Base-by-base conservation (phyloP, 2,329 filamentous ascomycete genomes). In the Penicillium sp. region DNA sequence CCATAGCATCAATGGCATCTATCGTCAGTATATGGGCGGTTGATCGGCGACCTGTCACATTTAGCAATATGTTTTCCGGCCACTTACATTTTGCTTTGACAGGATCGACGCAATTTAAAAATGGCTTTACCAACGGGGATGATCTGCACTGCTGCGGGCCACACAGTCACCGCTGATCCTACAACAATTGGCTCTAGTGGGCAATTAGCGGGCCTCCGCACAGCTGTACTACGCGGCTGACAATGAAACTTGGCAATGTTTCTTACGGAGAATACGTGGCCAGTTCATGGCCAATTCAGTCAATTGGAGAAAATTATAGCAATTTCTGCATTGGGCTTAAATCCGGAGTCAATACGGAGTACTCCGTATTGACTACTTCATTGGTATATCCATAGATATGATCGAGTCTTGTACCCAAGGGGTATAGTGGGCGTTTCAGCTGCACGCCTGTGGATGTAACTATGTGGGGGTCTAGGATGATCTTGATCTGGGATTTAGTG, bases 1-100 rank as follows among this genome's bases (percentile, higher is more conserved):
- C 49, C 73, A 76, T 49, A 77, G 76, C 51, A 69, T 76, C 57
- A 78, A 73, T 54, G 72, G 62, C 2, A 73, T 76, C 33, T 74
- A 75, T 14, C 9, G n/a, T 26, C 16, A 9, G 12, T 22, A 31
- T 22, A 4, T 9, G 28, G n/a, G 41, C 26, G 11, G 1, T 30
- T 43, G 0, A n/a, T 14, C 5, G 11, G n/a, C 26, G 11, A 30
- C n/a, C 8, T 30, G 11, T 31, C 26, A 19, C 7, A 19, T 19
- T 4, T 14, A 44, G 7, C 16, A 19, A 6, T 12, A 10, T 31
- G 11, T 2, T n/a, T 1, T n/a, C 12, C 0, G 26, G 4, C 41
- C 26, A 44, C 26, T 17, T 2, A 12, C 8, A 2, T 30, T 31
- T n/a, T 30, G 8, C 14, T 44, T 31, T 14, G 9, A 1, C 36